Evolutionary conservation across 75 land plant species (phyloP), one percentile per base, ranked within the genome.

Genomic region (Picea sitchensis): DNA sequence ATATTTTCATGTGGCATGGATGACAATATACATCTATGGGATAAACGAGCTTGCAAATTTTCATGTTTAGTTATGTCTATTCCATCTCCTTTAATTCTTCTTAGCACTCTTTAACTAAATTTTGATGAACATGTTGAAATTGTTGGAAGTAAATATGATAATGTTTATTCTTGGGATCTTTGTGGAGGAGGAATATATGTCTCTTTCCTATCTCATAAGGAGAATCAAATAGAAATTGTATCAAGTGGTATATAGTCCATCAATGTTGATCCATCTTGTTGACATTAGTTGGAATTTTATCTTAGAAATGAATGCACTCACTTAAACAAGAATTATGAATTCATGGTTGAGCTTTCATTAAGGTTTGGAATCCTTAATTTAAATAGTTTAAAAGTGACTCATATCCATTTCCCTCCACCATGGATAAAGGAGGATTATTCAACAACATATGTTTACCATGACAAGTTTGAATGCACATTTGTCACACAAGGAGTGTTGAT

Each of bases 201-300:
- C 75, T n/a, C 3, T 67, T 38, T 26, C 26, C 0, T 26, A 26
- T 65, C 31, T 30, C 18, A 54, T 68, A 59, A 87, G 77, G 90
- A 94, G 96, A 91, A 84, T 26, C 96, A 92, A 67, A 82, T 92
- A 61, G 30, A 86, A 30, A 92, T 92, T 73, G 78, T 76, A 44
- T 12, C 84, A 8, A 85, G 81, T 81, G 92, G 87, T 76, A 80
- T 94, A 77, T 86, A 90, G 73, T 90, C 96, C 11, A 90, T 94
- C 56, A 76, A 82, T 71, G 54, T 90, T 30, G 83, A 88, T 86
- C 96, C 96, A 63, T 83, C 90, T 59, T 92, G 88, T 79, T 82
- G 87, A 44, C 81, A 90, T 72, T 94, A 91, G 73, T 82, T 94
- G 73, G 90, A 90, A 58, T 94, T 94, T 71, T 94, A 94, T 83